Base-by-base conservation (phyloP, 140 eudicot genomes). In the Senecio squalidus region DNA sequence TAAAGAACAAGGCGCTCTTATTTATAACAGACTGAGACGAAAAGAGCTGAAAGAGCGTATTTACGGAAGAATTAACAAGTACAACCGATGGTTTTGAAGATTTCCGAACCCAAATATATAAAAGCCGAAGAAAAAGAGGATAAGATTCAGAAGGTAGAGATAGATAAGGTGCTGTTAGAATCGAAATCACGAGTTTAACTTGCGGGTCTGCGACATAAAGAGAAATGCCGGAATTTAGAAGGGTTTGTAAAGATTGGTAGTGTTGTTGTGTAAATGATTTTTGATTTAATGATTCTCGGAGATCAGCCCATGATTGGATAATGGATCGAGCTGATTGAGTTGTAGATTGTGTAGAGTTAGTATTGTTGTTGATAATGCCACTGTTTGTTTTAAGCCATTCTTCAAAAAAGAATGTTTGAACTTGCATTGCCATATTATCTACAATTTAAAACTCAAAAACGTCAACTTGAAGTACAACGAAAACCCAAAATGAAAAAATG, bases 251-350 rank as follows among this genome's bases (percentile, higher is more conserved):
- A 40, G 98, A 76, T 48, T 87, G 74, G 44, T 72, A 60, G 51
- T 87, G 94, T 20, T 60, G 75, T 22, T 73, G 74, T 26, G 73
- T 63, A 44, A 88, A 88, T 14, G 70, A 48, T 41, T 72, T 74
- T 9, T 55, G 60, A 20, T 81, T 71, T 44, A 84, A 69, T 30
- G 84, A 76, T 55, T 81, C 91, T 69, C 96, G 76, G 56, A 88
- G 94, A 68, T 84, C 79, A 34, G 88, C 76, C 97, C 97, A 89
- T 74, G 95, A 76, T 82, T 85, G 85, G 76, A 92, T 92, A 65
- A 92, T 86, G 69, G 81, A 74, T 68, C 79, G 81, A 30, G 98
- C 94, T 33, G 98, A 79, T 65, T 81, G 70, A 20, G 78, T 51
- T 36, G 87, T 44, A 39, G 89, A 51, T 13, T 66, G 65, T 22